phyloP scores from a whole-genome alignment of 805 yeast genomes.

The Suhomyces prunicola region DNA sequence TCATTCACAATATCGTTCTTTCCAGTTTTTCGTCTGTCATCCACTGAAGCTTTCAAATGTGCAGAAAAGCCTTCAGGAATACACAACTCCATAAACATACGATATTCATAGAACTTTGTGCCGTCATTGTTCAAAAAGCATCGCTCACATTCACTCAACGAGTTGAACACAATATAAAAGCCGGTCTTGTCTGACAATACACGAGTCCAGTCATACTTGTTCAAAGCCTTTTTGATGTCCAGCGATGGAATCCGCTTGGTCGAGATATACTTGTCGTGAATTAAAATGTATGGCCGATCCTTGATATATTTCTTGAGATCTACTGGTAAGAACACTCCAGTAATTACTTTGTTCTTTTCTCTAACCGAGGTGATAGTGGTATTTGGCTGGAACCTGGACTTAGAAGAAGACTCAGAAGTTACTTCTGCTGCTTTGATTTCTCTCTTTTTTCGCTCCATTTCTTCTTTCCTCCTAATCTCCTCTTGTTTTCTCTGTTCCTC shows the following conservation, averaged over 20 bases:
- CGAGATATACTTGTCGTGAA: constrained; percentile 50
- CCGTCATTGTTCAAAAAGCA: constrained; percentile 66
- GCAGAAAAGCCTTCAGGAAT: constrained; percentile 42
- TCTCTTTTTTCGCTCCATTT: constrained; percentile 8
- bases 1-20: constrained; percentile 47
- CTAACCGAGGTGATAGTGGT: constrained; percentile 34
- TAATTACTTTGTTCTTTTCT: constrained; percentile 27
- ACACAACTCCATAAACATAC: constrained; percentile 56
- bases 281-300: constrained; percentile 56
- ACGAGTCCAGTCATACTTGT: constrained; percentile 62
- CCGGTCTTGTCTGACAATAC: constrained; percentile 64
- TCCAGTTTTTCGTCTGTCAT: constrained; percentile 11
- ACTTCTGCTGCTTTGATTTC: background rate
- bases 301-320: constrained; percentile 50
- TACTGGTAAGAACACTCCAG: constrained; percentile 43
- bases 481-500: constrained; percentile 17
- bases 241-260: constrained; percentile 46
- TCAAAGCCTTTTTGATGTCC: constrained; percentile 58
- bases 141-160: constrained; percentile 52
- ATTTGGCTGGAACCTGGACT: constrained; percentile 23
- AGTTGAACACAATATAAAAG: constrained; percentile 67
- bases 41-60: constrained; percentile 10
- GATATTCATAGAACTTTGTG: constrained; percentile 42
- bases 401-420: background rate
- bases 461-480: constrained; percentile 10